Conservation (phyloP, 2,329 filamentous ascomycete species). For the Aspergillus tubingensis region DNA sequence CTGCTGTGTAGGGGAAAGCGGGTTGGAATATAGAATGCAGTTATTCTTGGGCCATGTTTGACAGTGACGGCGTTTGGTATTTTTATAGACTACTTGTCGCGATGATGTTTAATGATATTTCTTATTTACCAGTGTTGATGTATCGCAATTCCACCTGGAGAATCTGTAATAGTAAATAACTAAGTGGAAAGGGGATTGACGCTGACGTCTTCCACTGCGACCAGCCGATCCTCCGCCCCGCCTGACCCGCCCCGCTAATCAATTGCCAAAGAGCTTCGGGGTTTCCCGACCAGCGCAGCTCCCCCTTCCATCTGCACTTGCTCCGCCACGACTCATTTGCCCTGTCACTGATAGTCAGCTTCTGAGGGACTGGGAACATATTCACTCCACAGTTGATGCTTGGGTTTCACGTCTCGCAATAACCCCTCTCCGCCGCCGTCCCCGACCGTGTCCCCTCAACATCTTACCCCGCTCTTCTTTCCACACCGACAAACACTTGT, state of each 20-base stretch:
- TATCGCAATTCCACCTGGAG: no score
- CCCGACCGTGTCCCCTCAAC: background rate
- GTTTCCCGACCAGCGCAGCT: background rate
- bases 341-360: background rate
- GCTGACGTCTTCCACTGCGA: conserved; percentile 18
- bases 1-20: background rate
- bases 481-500: background rate
- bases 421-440: background rate
- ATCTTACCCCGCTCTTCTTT: background rate
- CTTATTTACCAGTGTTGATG: no score
- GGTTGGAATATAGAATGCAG: background rate
- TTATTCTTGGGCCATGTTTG: background rate
- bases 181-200: background rate
- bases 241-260: conserved; percentile 13
- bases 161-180: no score
- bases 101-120: no score
- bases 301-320: background rate
- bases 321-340: background rate
- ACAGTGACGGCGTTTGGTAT: no score
- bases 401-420: background rate
- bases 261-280: conserved; percentile 9
- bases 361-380: no score
- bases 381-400: background rate
- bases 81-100: no score
- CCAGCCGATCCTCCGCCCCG: conserved; percentile 13